Percentiles rank a stretch among this genome's conserved stretches.
phyloP scores from a whole-genome alignment of 495 filamentous ascomycete genomes.

The Neurospora sp. region DNA sequence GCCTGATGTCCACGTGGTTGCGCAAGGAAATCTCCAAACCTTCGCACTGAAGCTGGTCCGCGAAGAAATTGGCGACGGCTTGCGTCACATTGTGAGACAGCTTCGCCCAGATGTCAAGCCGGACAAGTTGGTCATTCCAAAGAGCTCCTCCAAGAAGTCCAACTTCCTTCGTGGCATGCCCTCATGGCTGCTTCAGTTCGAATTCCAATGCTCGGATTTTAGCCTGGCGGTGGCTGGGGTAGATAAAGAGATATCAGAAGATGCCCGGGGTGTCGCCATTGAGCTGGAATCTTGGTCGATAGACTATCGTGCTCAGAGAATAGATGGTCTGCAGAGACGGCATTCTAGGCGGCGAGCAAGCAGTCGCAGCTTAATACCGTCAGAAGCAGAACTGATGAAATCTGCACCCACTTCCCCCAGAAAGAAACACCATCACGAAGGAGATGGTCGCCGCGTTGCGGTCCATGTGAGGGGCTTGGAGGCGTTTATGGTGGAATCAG shows the following conservation, averaged over 20 bases:
- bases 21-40: constrained; percentile 70
- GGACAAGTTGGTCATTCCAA: constrained; percentile 44
- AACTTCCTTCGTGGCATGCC: constrained; percentile 74
- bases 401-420: constrained; percentile 51
- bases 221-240: constrained; percentile 84
- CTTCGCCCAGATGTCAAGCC: constrained; percentile 52
- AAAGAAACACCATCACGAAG: constrained; percentile 45
- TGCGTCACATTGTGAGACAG: constrained; percentile 83
- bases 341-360: constrained; percentile 47
- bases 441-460: constrained; percentile 75
- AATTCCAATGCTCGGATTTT: constrained; percentile 79
- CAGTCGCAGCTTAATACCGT: constrained; percentile 45
- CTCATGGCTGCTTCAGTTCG: constrained; percentile 72
- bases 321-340: constrained; percentile 41
- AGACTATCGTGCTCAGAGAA: constrained; percentile 77
- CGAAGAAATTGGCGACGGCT: constrained; percentile 80
- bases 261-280: constrained; percentile 69
- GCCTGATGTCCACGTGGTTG: constrained; percentile 74
- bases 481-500: constrained; percentile 77
- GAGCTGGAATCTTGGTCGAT: constrained; percentile 86
- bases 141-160: constrained; percentile 31
- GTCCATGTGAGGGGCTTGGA: constrained; percentile 76
- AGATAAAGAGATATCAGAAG: constrained; percentile 67
- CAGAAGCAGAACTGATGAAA: constrained; percentile 47
- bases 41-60: constrained; percentile 85